phyloP scores from a whole-genome alignment of 2,329 filamentous ascomycete genomes.

The Fusarium robinianum region DNA sequence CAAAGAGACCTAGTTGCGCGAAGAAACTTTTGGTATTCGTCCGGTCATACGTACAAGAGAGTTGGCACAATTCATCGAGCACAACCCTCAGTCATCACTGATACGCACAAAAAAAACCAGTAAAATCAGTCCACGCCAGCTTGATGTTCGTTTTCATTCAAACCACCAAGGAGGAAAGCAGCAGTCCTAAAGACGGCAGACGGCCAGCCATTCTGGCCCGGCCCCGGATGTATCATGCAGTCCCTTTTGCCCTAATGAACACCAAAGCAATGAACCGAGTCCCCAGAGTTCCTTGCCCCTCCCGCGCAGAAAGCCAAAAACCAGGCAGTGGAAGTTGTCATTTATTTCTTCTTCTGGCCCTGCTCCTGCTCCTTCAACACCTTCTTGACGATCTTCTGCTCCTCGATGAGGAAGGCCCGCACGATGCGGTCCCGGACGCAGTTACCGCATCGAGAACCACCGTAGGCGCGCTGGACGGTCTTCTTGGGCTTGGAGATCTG shows the following conservation, averaged over 20 bases:
- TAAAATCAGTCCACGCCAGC: constrained; percentile 39
- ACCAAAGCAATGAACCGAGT: constrained; percentile 57
- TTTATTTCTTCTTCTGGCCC: constrained; percentile 71
- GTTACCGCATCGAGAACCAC: constrained; percentile 97
- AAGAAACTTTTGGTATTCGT: constrained; percentile 1
- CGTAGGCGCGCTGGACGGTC: constrained; percentile 98
- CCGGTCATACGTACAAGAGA: neutral
- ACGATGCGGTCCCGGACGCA: constrained; percentile 98
- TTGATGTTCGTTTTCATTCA: constrained; percentile 52
- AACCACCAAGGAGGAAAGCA: constrained; percentile 52
- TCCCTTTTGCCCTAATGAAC: constrained; percentile 57
- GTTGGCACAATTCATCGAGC: neutral
- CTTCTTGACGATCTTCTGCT: constrained; percentile 99
- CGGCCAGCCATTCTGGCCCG: constrained; percentile 47
- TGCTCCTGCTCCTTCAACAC: constrained; percentile 98
- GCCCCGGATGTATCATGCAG: constrained; percentile 52
- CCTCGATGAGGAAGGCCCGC: constrained; percentile 98
- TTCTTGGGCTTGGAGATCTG: constrained; percentile 98
- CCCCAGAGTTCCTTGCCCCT: constrained; percentile 43
- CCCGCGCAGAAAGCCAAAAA: constrained; percentile 42
- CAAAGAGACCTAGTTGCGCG: neutral
- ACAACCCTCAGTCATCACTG: constrained; percentile 21
- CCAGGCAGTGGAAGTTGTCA: constrained; percentile 41
- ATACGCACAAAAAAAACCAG: constrained; percentile 23
- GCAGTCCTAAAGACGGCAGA: constrained; percentile 51